Evolutionary conservation across 371 early-diverging fungal species (phyloP).

Genomic region (Mortierella sp.): DNA sequence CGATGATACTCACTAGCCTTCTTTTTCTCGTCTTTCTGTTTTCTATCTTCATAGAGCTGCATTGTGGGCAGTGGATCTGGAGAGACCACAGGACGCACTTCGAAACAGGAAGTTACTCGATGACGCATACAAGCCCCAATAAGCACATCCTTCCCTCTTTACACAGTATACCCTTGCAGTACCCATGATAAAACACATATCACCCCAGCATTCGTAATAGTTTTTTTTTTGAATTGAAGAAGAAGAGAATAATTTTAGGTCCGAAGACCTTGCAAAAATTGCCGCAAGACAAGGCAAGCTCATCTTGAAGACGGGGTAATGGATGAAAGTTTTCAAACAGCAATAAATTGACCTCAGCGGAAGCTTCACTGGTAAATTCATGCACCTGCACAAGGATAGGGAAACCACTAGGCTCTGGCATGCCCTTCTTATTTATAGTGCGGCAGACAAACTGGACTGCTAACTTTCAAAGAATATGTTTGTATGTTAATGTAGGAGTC

Average conservation of each 20-base stretch:
- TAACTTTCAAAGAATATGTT: background rate
- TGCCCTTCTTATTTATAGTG: background rate
- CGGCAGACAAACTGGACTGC: background rate
- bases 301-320: slow-evolving; percentile 50
- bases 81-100: slow-evolving; percentile 30
- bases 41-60: slow-evolving; percentile 24
- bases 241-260: slow-evolving; percentile 11
- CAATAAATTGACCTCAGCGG: slow-evolving; percentile 60
- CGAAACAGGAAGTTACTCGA: slow-evolving; percentile 28
- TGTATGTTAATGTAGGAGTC: background rate
- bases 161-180: background rate
- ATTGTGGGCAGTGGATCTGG: slow-evolving; percentile 44
- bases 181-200: background rate
- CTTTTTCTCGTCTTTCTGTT: background rate
- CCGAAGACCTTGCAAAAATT: slow-evolving; percentile 54
- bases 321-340: slow-evolving; percentile 60
- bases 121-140: slow-evolving; percentile 10
- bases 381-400: slow-evolving; percentile 58
- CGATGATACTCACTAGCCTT: background rate
- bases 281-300: slow-evolving; percentile 32
- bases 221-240: slow-evolving; percentile 11
- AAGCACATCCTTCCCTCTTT: background rate
- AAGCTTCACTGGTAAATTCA: slow-evolving; percentile 59
- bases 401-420: slow-evolving; percentile 15
- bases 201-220: too few relatives aligned